phyloP scores from a whole-genome alignment of 1,284 basidiomycete genomes.

The Apiotrichum veenhuisii region DNA sequence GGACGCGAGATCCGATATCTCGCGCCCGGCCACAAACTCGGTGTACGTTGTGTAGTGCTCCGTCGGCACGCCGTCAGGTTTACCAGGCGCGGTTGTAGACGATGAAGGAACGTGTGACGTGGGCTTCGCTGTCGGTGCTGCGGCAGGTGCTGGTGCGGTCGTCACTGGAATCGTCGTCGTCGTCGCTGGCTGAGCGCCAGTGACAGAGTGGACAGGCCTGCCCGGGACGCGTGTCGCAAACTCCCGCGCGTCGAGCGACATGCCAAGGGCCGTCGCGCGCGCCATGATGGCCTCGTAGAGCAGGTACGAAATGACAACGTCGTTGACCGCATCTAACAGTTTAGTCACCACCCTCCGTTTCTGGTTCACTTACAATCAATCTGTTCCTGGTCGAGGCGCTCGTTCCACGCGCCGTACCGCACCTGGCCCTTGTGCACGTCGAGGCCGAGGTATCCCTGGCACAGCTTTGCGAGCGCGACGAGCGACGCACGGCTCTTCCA shows the following conservation, averaged over 20 bases:
- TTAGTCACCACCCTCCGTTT: background rate
- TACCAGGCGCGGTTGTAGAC: background rate
- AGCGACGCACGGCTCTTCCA: conserved; percentile 29
- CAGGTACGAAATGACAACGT: conserved; percentile 45
- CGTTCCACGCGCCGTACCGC: conserved; percentile 43
- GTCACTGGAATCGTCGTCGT: too few species aligned
- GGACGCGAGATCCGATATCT: background rate
- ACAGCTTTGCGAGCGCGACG: conserved; percentile 43
- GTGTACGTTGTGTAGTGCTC: background rate
- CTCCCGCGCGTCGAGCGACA: background rate
- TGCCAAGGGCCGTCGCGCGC: background rate
- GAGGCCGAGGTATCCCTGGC: conserved; percentile 36
- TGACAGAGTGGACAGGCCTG: background rate
- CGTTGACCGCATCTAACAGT: conserved; percentile 51
- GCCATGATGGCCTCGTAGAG: conserved; percentile 25
- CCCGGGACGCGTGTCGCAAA: background rate
- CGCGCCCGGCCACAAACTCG: background rate
- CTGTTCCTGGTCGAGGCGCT: conserved; percentile 30
- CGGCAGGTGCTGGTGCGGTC: too few species aligned
- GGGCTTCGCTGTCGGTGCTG: too few species aligned
- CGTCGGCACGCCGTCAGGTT: background rate
- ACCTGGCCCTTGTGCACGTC: conserved; percentile 40
- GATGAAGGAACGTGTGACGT: background rate
- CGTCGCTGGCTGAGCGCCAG: too few species aligned
- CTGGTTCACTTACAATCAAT: conserved; percentile 40